Evolutionary conservation across 768 basidiomycete species (phyloP).

Genomic region (Termitomyces sp.): DNA sequence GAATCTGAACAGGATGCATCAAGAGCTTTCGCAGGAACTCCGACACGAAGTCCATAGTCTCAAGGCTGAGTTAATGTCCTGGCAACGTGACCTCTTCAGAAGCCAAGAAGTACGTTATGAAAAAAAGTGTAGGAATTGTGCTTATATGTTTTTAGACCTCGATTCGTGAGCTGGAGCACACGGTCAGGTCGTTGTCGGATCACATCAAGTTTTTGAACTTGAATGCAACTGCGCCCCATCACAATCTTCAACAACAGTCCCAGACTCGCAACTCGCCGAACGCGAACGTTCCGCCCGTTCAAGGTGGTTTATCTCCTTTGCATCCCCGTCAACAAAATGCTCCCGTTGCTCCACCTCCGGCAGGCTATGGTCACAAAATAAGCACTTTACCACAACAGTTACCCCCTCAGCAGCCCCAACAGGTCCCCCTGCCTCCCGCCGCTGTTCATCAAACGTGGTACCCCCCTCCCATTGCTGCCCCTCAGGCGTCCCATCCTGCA

Average conservation of each 20-base stretch:
- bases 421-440: constrained; percentile 24
- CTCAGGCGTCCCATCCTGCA: constrained; percentile 78
- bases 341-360: constrained; percentile 33
- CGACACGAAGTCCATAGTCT: constrained; percentile 71
- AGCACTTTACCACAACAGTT: constrained; percentile 32
- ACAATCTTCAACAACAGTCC: constrained; percentile 37
- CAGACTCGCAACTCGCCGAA: constrained; percentile 39
- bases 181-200: constrained; percentile 69
- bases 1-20: constrained; percentile 73
- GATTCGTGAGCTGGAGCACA: constrained; percentile 79
- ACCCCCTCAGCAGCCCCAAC: constrained; percentile 34
- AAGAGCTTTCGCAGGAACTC: constrained; percentile 74
- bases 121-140: constrained; percentile 7
- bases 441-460: constrained; percentile 59
- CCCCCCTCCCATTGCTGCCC: constrained; percentile 63
- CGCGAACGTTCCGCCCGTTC: constrained; percentile 32
- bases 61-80: constrained; percentile 75
- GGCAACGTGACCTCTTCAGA: constrained; percentile 78
- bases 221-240: constrained; percentile 43
- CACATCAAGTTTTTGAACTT: constrained; percentile 78
- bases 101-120: constrained; percentile 62
- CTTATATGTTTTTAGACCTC: constrained; percentile 42
- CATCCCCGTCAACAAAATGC: constrained; percentile 42
- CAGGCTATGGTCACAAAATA: constrained; percentile 35
- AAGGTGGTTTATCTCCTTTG: constrained; percentile 31